Evolutionary conservation across 306 rosid species (phyloP).

Genomic region (Malus sylvestris): DNA sequence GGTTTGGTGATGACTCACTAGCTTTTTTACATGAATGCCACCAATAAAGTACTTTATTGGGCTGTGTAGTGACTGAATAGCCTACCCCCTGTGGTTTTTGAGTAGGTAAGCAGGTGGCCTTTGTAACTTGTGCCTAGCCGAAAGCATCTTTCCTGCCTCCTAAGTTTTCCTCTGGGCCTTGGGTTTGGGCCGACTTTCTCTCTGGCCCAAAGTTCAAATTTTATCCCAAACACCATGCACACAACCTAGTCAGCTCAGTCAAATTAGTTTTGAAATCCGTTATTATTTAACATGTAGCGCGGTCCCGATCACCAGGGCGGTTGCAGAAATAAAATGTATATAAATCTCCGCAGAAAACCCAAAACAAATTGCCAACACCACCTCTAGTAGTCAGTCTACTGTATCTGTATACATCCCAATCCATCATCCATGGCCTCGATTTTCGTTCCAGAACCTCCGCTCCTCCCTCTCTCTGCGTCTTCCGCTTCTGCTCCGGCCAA

Average conservation of each 20-base stretch:
- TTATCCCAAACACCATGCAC: too few species aligned
- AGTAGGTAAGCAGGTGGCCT: too few species aligned
- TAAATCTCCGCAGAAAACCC: not conserved
- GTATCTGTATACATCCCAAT: not conserved
- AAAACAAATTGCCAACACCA: not conserved
- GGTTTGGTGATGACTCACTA: too few species aligned
- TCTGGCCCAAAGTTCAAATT: too few species aligned
- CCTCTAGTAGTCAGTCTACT: not conserved
- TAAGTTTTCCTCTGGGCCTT: too few species aligned
- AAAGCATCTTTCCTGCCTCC: too few species aligned
- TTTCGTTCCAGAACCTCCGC: slow-evolving; percentile 18
- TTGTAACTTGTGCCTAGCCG: too few species aligned
- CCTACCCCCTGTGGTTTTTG: too few species aligned
- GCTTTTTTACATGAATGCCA: too few species aligned
- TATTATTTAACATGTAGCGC: not conserved
- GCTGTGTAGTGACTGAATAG: too few species aligned
- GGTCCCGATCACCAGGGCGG: not conserved
- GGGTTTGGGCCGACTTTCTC: too few species aligned
- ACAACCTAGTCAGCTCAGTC: not conserved
- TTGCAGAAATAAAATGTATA: not conserved
- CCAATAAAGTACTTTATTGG: too few species aligned
- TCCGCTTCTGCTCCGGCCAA: not conserved
- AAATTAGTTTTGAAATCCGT: not conserved
- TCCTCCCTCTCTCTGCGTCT: not conserved
- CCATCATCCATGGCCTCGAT: slow-evolving; percentile 41